Evolutionary conservation across 352 stramenopile genomes (phyloP), one percentile per base, ranked within the genome.

Genomic region (Phytophthora tubulina): DNA sequence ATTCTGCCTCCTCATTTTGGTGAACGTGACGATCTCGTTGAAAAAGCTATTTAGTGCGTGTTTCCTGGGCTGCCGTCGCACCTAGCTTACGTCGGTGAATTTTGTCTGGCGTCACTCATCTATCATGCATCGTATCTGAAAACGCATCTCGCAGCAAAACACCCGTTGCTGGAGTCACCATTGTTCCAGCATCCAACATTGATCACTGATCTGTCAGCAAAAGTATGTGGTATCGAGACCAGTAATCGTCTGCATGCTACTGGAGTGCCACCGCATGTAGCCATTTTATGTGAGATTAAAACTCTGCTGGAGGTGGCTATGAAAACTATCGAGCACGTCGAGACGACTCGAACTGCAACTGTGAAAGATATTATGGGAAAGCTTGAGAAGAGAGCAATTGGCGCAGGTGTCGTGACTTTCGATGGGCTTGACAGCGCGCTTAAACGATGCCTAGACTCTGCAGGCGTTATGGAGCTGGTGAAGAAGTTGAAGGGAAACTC

Each of bases 1-100:
- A 21, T 56, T 2, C 39, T 75, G 5, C 71, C 65, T 7, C 71
- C 71, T 10, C 70, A 70, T 51, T 73, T 73, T 59, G 36, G 15
- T 33, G 6, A 59, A 14, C 57, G 54, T 30, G 53, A 70, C 13
- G 50, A 17, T 1, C 27, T 27, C 4, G 54, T 62, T 4, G 17
- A 61, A 27, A 48, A 45, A 33, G 55, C 31, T 4, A 41, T 62
- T 45, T 4, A 42, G 10, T 59, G 31, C 6, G 55, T 72, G 15
- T 71, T 62, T 52, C 55, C 27, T 5, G 64, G 39, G 2, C 31
- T 66, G 17, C 55, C 55, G 14, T 4, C 35, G 14, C 44, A 58
- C 2, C 30, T 67, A 27, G 2, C 41, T 1, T 62, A 52, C 13
- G 41, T 63, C 15, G 56, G 50, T 21, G 41, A 72, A 15, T 65